phyloP scores from a whole-genome alignment of 352 stramenopile species.

The Nothophytophthora sp. region DNA sequence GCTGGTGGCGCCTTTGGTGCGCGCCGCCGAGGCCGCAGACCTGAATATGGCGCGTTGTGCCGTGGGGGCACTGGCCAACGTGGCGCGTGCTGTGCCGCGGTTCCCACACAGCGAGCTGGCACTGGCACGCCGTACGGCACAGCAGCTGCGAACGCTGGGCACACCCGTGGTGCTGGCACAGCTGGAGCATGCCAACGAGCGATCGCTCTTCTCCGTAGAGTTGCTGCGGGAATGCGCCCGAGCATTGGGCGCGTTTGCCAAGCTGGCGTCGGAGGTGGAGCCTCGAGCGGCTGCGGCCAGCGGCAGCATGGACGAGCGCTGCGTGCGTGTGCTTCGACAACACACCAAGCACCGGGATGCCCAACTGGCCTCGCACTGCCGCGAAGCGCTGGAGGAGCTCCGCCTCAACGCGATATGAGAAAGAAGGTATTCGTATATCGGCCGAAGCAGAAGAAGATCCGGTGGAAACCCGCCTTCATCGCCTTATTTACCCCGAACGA shows the following conservation, averaged over 20 bases:
- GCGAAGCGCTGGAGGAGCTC: conserved; percentile 47
- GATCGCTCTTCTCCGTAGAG: conserved; percentile 64
- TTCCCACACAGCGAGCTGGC: conserved; percentile 47
- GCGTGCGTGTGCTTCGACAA: conserved; percentile 39
- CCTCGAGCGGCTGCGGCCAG: conserved; percentile 10
- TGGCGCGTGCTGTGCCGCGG: conserved; percentile 50
- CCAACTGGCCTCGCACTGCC: conserved; percentile 61
- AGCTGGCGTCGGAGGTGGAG: conserved; percentile 41
- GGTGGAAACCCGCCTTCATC: no score
- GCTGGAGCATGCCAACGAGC: conserved; percentile 47
- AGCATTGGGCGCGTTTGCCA: conserved; percentile 52
- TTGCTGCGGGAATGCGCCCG: conserved; percentile 73
- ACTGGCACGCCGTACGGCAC: conserved; percentile 27
- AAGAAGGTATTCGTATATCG: conserved; percentile 7
- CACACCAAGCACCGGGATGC: conserved; percentile 63
- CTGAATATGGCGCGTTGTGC: conserved; percentile 71
- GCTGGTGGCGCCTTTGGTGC: conserved; percentile 56
- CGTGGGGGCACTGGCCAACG: conserved; percentile 67
- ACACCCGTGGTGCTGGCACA: conserved; percentile 43
- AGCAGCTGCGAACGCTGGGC: conserved; percentile 50
- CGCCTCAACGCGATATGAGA: conserved; percentile 18
- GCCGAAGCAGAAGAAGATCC: conserved; percentile 30
- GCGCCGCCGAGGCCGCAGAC: conserved; percentile 46
- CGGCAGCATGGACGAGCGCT: conserved; percentile 27
- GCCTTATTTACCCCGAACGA: neutral